Percentiles rank a stretch among this genome's conserved stretches.
These are phyloP conservation scores for Pleurotus tuoliensis DNA, from an alignment of 768 basidiomycete genomes.

Conservation along the genomic window DNA sequence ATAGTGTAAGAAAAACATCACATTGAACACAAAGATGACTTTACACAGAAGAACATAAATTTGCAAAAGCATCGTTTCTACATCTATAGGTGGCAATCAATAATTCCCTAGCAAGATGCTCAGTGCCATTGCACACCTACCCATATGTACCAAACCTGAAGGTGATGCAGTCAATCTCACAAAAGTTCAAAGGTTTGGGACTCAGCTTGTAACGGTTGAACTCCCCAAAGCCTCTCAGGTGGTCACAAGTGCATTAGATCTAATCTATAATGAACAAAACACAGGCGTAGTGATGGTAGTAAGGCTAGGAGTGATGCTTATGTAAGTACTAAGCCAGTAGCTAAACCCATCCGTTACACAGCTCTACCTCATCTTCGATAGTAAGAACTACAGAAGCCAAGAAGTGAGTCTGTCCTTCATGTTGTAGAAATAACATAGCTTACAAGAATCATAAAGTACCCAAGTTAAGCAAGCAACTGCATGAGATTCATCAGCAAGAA, in stretches of 20 bases:
- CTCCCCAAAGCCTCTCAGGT: too few relatives aligned
- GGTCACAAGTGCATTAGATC: too few relatives aligned
- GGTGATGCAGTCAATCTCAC: neutral
- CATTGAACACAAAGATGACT: neutral
- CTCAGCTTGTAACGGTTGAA: too few relatives aligned
- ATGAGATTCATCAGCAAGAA: neutral
- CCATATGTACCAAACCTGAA: slow-evolving; percentile 35
- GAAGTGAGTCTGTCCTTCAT: neutral
- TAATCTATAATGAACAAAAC: too few relatives aligned
- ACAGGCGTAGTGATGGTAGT: too few relatives aligned
- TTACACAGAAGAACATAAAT: slow-evolving; percentile 40
- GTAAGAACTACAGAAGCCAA: slow-evolving; percentile 22
- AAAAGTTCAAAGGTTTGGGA: neutral
- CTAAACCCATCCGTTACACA: too few relatives aligned
- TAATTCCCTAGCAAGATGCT: neutral
- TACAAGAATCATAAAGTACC: slow-evolving; percentile 34
- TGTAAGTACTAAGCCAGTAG: too few relatives aligned
- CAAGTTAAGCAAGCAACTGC: slow-evolving; percentile 31
- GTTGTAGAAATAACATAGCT: neutral
- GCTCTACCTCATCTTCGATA: slow-evolving; percentile 23
- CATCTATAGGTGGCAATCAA: slow-evolving; percentile 11
- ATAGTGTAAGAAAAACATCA: neutral
- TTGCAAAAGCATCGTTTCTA: slow-evolving; percentile 31
- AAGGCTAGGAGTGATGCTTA: too few relatives aligned
- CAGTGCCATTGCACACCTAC: slow-evolving; percentile 18